Conservation (phyloP, 441 rosid species). For the Pelargonium australe region DNA sequence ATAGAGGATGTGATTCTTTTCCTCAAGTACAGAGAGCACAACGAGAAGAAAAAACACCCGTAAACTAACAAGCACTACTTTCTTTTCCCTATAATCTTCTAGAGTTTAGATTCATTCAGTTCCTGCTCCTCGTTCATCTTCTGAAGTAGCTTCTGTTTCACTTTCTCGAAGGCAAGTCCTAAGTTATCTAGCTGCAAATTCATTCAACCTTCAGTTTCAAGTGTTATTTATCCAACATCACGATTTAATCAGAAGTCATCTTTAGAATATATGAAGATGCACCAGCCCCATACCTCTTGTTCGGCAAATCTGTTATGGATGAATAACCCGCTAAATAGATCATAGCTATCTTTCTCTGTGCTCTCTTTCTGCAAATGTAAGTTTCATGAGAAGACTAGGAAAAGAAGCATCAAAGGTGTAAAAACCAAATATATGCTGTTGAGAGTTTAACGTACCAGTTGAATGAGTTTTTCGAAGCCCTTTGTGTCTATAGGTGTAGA, state of each 20-base stretch:
- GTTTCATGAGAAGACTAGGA: too few relatives aligned
- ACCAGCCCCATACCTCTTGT: constrained; percentile 35
- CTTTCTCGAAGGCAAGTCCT: constrained; percentile 31
- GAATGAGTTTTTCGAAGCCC: constrained; percentile 38
- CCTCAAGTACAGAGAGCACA: too few relatives aligned
- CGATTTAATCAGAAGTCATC: neutral
- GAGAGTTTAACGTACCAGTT: constrained; percentile 27
- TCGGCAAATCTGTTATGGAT: constrained; percentile 42
- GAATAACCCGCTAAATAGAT: constrained; percentile 46
- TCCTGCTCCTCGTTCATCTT: constrained; percentile 25
- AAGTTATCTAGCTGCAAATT: constrained; percentile 44
- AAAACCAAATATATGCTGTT: neutral
- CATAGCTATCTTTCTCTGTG: constrained; percentile 35
- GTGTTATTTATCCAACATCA: neutral
- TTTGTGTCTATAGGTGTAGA: constrained; percentile 40
- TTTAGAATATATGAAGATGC: neutral
- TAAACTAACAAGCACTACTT: neutral
- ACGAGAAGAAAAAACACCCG: too few relatives aligned
- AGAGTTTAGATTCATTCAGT: neutral
- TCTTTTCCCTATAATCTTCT: neutral
- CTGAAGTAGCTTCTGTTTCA: constrained; percentile 39
- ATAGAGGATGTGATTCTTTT: too few relatives aligned
- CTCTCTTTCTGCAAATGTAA: constrained; percentile 36
- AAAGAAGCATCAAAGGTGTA: neutral
- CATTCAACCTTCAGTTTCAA: neutral